phyloP scores from a whole-genome alignment of 148 eudicot genomes.

The Vaccinium vitisidaea region DNA sequence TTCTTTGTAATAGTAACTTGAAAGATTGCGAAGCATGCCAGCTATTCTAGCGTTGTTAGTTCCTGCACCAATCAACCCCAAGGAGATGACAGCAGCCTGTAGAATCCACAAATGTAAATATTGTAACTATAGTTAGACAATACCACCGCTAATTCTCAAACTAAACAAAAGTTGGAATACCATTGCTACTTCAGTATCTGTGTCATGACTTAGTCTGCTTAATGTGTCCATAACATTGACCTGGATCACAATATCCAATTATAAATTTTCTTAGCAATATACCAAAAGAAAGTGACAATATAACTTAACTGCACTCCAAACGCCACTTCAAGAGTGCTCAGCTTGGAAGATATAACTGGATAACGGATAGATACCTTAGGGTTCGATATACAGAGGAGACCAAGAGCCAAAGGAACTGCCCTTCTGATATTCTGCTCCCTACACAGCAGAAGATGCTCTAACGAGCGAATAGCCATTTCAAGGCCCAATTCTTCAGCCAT shows the following conservation, averaged over 20 bases:
- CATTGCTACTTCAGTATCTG: constrained; percentile 92
- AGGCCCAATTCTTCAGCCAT: constrained; percentile 95
- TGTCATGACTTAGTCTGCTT: constrained; percentile 91
- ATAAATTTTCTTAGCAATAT: constrained; percentile 11
- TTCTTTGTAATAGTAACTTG: constrained; percentile 90
- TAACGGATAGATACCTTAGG: constrained; percentile 52
- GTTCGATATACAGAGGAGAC: constrained; percentile 86
- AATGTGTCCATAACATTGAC: constrained; percentile 95
- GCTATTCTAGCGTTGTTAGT: constrained; percentile 97
- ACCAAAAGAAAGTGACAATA: not conserved
- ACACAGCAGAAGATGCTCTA: constrained; percentile 93
- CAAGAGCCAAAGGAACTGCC: constrained; percentile 94
- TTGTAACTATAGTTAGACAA: not conserved
- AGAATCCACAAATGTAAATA: constrained; percentile 12
- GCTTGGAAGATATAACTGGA: constrained; percentile 5
- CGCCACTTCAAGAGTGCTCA: not conserved
- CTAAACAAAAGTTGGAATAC: constrained; percentile 28
- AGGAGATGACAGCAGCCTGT: constrained; percentile 88
- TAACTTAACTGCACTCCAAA: not conserved
- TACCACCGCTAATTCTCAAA: not conserved
- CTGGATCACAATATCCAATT: constrained; percentile 32
- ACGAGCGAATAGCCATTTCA: constrained; percentile 90
- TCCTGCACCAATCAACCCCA: constrained; percentile 96
- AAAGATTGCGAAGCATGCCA: constrained; percentile 90
- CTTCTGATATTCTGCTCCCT: constrained; percentile 90